Base-by-base conservation (phyloP, 257 asterid species). In the Nicotiana otophora region DNA sequence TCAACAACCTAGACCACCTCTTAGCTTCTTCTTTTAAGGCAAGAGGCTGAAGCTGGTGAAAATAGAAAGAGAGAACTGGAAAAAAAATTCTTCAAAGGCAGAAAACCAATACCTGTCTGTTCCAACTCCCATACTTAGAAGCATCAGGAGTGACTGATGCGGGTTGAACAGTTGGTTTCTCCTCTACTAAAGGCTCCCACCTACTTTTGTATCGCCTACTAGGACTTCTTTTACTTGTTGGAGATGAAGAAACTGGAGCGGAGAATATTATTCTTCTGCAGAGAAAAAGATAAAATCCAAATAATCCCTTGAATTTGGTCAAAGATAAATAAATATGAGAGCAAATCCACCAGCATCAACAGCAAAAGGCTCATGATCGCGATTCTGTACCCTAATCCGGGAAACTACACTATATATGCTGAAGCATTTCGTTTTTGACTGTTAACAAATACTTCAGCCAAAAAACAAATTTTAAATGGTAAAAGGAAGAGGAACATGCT, bases 141-240 rank as follows among this genome's bases (percentile, higher is more conserved):
- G 92, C 83, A 82, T 85, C 90, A 70, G 75, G 79, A 79, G 90
- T 77, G 86, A 83, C 80, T 85, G 84, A 51, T 53, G 90, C 84
- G 78, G 94, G 82, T 84, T 88, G 92, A 55, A 89, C 93, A 81
- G 86, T 85, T 82, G 84, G 78, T 84, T 88, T 91, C 84, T 89
- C 98, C 85, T 95, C 97, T 83, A 86, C 81, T 77, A 93, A 53
- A 72, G 99, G 99, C 87, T 92, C 99, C 99, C 99, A 96, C 91
- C 99, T 89, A 84, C 99, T 96, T 92, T 96, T 96, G 84, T 87
- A 85, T 83, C 98, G 93, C 87, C 95, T 93, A 83, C 86, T 87
- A 78, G 98, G 98, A 89, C 98, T 91, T 87, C 83, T 93, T 84
- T 82, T 92, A 84, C 84, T 90, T 90, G 91, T 93, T 78, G 89